Base-by-base conservation (phyloP, 495 filamentous ascomycete genomes). In the Aspergillus cavernicola region DNA sequence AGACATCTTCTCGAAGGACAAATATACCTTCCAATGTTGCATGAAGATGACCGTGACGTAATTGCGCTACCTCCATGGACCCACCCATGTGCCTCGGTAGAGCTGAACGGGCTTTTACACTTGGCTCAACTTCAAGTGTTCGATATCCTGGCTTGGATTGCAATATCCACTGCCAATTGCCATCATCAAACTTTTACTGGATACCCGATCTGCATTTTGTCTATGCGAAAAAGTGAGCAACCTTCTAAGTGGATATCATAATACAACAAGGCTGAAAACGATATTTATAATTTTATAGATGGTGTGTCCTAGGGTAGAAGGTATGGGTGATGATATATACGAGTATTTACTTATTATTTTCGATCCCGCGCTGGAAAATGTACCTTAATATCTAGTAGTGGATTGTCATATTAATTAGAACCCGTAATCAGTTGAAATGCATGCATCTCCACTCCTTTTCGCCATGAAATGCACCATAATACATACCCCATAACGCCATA, bases 141-240 rank as follows among this genome's bases (percentile, higher is more conserved):
- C 43, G 22, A 22, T 33, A 29, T 24, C 20, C 18, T n/a, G 44
- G 31, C n/a, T 31, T 13, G 46, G 33, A 24, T 39, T 19, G 3
- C 8, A 18, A 18, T 15, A 39, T 50, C 13, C 3, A 10, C 15
- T 52, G 57, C 59, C 46, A 43, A 43, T 54, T 31, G 41, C 40
- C 40, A 38, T 39, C 32, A 46, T 53, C 49, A 53, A 49, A 40
- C 31, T 46, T 58, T 59, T 68, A 66, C 65, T 69, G 70, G 67
- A 73, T 70, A 73, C 68, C 70, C 68, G 61, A 66, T 73, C 65
- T 60, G 47, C 49, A 38, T 49, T 48, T 49, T 56, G 50, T 40
- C 50, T 56, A 53, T 44, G 53, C 35, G 50, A 46, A 44, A 47
- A 52, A 50, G 42, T 36, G 26, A 47, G 52, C 42, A 19, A 47